phyloP scores from a whole-genome alignment of 1,139 yeast genomes.

The Martiniozyma asiatica region DNA sequence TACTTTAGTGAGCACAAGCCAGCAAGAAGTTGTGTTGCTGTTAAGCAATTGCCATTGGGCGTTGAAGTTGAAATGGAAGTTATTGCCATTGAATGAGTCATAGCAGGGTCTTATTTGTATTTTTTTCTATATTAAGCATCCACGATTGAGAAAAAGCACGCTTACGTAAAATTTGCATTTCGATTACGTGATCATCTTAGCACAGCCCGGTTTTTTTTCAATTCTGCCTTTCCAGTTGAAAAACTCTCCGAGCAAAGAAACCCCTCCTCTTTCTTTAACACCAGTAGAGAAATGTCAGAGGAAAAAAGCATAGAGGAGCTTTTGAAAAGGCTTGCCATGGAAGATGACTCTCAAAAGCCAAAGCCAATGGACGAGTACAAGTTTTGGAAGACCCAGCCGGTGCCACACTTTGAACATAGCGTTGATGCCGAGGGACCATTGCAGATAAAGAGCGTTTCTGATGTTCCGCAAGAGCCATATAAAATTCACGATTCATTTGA shows the following conservation, averaged over 20 bases:
- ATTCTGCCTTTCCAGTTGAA: no score
- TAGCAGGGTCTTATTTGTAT: no score
- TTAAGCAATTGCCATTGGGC: constrained; percentile 73
- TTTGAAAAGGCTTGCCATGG: constrained; percentile 37
- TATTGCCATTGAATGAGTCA: constrained; percentile 68
- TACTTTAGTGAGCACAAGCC: constrained; percentile 79
- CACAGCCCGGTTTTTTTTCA: no score
- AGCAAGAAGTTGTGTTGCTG: constrained; percentile 94
- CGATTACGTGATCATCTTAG: no score
- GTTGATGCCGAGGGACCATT: constrained; percentile 75
- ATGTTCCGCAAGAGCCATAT: constrained; percentile 58
- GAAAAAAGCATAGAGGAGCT: constrained; percentile 31
- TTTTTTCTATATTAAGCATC: no score
- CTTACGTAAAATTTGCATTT: no score
- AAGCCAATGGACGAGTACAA: constrained; percentile 84
- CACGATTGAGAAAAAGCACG: no score
- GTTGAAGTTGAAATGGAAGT: constrained; percentile 68
- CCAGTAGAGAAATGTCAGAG: constrained; percentile 1
- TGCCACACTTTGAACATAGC: constrained; percentile 58
- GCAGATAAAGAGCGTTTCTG: constrained; percentile 47
- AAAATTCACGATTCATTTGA: constrained; percentile 71
- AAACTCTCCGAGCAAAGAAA: no score
- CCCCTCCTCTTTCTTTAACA: neutral
- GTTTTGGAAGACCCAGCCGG: constrained; percentile 98
- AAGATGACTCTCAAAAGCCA: constrained; percentile 37